Evolutionary conservation across 768 basidiomycete genomes (phyloP), one percentile per base, ranked within the genome.

Genomic region (Cyclocybe cylindracea): DNA sequence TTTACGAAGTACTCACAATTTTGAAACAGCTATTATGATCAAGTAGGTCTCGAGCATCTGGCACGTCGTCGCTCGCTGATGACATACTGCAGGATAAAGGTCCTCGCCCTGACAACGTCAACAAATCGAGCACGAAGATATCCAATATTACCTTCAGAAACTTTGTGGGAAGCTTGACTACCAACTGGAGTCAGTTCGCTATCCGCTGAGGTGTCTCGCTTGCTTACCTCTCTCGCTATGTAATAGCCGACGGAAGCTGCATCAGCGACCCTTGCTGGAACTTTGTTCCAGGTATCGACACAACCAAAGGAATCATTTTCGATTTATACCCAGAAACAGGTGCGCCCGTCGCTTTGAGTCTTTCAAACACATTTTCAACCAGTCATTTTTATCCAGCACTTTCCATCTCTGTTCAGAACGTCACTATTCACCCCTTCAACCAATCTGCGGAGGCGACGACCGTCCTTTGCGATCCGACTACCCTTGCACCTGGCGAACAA

Each of bases 1-100:
- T n/a, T 5, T 13, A 18, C 2, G 35, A 4, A 32, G 40, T 10
- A 8, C 50, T 29, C 13, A 33, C 41, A 8, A 51, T 31, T 8
- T 9, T 32, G 4, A 8, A 14, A 10, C 32, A 82, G 79, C 62
- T 83, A 81, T 54, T 79, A 72, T 64, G 78, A 82, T 47, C 80
- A 83, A 54, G 70, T 66, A 31, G 4, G 51, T 32, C 13, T 13
- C 39, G 24, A 24, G 24, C 24, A 24, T 24, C 24, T 24, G 24
- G 24, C 24, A 40, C 24, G 2, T 8, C 34, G 4, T 34, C 5
- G 10, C 18, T 16, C 5, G 4, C 29, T 10, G 13, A 37, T 34
- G n/a, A 11, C 29, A n/a, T 8, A 10, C 10, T 33, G 11, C 42
- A 66, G 67, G 70, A 70, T 54, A 70, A 70, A 49, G 70, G 68